These are phyloP conservation scores for Globisporangium megalacanthum DNA, from an alignment of 352 stramenopile species.

Conservation along the genomic window DNA sequence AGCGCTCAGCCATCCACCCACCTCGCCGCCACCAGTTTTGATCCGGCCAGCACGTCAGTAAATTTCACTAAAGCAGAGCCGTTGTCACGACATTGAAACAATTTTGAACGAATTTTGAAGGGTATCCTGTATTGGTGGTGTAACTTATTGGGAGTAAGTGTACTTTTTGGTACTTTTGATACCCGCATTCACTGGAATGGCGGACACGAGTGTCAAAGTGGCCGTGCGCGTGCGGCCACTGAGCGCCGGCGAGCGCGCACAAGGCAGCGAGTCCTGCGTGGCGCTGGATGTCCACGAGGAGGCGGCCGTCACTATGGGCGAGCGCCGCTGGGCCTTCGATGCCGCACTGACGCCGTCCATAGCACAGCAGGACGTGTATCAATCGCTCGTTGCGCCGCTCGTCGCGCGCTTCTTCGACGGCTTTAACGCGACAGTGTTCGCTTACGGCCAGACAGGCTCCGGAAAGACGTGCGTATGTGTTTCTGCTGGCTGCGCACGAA, in stretches of 20 bases:
- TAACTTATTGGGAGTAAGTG: no score
- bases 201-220: slow-evolving; percentile 35
- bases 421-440: slow-evolving; percentile 94
- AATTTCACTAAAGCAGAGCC: no score
- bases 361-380: slow-evolving; percentile 36
- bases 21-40: no score
- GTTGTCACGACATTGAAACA: slow-evolving; percentile 36
- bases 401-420: slow-evolving; percentile 89
- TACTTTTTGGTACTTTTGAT: no score
- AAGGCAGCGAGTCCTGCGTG: slow-evolving; percentile 36
- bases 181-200: no score
- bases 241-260: slow-evolving; percentile 29
- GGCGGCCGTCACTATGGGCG: slow-evolving; percentile 24
- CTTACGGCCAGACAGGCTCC: slow-evolving; percentile 92
- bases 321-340: slow-evolving; percentile 73
- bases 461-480: slow-evolving; percentile 57
- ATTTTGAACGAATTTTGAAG: not conserved
- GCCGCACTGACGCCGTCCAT: slow-evolving; percentile 49
- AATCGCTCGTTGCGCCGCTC: slow-evolving; percentile 46
- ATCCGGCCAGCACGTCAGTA: no score
- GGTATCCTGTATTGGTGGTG: no score
- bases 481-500: not conserved
- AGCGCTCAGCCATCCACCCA: no score
- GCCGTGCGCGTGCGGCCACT: slow-evolving; percentile 48
- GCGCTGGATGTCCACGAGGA: slow-evolving; percentile 8